These are phyloP conservation scores for Botrytis elliptica DNA, from an alignment of 2,329 filamentous ascomycete genomes.

Conservation along the genomic window DNA sequence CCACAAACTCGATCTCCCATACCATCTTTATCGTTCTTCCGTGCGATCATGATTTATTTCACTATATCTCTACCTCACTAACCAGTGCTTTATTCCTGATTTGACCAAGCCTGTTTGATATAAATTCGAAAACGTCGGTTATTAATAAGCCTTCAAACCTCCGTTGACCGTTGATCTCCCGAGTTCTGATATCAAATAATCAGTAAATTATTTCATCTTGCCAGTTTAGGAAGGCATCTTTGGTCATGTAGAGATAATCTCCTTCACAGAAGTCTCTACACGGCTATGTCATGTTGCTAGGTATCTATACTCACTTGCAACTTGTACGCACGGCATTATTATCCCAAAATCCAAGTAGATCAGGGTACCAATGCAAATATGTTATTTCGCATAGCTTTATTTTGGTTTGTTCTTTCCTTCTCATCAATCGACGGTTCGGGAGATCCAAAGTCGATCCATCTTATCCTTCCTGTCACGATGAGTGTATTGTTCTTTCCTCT, in stretches of 20 bases:
- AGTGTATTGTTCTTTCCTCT: slow-evolving; percentile 3
- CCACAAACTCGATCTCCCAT: not conserved
- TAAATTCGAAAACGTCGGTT: not conserved
- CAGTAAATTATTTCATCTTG: not conserved
- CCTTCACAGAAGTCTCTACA: not conserved
- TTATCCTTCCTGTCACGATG: not conserved
- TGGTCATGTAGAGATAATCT: not conserved
- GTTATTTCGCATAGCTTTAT: not conserved
- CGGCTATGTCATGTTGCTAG: not conserved
- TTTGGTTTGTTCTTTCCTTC: not conserved
- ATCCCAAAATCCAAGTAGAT: not conserved
- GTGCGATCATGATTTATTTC: not conserved
- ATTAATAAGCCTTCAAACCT: not conserved
- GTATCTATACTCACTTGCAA: not conserved
- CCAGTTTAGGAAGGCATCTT: not conserved
- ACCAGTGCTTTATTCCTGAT: not conserved
- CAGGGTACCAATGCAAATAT: not conserved
- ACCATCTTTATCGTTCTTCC: not conserved
- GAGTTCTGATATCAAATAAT: not conserved
- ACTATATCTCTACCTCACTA: not conserved
- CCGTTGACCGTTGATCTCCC: not conserved
- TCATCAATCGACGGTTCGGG: not conserved
- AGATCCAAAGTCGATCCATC: not conserved
- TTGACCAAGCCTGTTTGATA: not conserved
- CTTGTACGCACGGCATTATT: not conserved